Evolutionary conservation across 2,329 filamentous ascomycete species (phyloP).

Genomic region (Colletotrichum camelliae): DNA sequence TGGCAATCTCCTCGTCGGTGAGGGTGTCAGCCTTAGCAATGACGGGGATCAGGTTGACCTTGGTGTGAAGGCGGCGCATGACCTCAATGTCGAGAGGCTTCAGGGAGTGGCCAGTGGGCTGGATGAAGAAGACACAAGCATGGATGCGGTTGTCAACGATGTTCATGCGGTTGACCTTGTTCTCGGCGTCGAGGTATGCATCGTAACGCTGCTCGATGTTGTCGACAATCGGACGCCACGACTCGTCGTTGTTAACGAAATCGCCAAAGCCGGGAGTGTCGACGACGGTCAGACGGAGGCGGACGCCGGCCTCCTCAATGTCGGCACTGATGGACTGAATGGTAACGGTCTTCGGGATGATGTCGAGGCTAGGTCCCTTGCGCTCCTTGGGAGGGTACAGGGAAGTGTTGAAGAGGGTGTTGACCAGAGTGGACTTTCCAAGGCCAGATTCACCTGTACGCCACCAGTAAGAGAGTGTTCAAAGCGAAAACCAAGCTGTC

Average conservation of each 20-base stretch:
- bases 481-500: neutral
- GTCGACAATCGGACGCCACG: conserved; percentile 98
- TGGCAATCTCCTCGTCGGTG: conserved; percentile 92
- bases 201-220: conserved; percentile 99
- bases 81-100: conserved; percentile 99
- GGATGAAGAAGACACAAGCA: conserved; percentile 99
- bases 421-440: conserved; percentile 98
- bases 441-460: conserved; percentile 92
- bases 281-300: conserved; percentile 93
- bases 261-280: conserved; percentile 98
- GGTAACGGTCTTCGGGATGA: conserved; percentile 96
- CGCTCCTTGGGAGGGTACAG: conserved; percentile 98
- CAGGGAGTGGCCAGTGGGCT: conserved; percentile 96
- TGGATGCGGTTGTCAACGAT: conserved; percentile 99
- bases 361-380: conserved; percentile 95
- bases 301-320: conserved; percentile 98
- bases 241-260: conserved; percentile 99
- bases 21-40: conserved; percentile 98
- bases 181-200: conserved; percentile 97
- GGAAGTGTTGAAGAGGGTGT: conserved; percentile 99
- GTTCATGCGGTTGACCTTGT: conserved; percentile 99
- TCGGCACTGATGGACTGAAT: conserved; percentile 96
- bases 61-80: conserved; percentile 99
- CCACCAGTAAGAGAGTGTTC: conserved; percentile 12
- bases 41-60: conserved; percentile 99